Base-by-base conservation (phyloP, 1,139 yeast genomes). In the Kurtzmaniella natalensis region DNA sequence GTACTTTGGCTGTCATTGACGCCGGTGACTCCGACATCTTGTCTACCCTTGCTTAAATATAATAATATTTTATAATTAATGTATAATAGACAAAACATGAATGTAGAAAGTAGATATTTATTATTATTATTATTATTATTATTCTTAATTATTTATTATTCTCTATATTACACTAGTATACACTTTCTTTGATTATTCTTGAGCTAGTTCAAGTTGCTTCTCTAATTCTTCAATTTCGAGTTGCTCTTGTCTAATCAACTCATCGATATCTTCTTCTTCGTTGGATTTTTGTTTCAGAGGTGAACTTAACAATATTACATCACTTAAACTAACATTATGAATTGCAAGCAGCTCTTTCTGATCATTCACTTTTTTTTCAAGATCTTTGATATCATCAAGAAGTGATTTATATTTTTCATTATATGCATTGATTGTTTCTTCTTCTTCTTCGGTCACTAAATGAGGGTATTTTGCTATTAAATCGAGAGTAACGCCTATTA, bases 1-100 rank as follows among this genome's bases (percentile, higher is more conserved):
- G 97, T 78, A 92, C 89, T 61, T 76, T 92, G 64, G 78, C 97
- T 60, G 71, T 94, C 61, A 76, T 89, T 65, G 98, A 94, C 61
- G 96, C 96, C 61, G 99, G 99, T 89, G 99, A 94, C 80, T 92
- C 98, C 59, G 99, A 94, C 75, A 89, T 94, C 75, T 84, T 92
- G 63, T 63, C 84, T 55, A 61, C 77, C 49, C 56, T 68, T 42
- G 38, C 38, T 28, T 32, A 35, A 35, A 16, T 23, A 29, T 30
- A 26, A 5, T 17, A 30, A 11, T 13, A 10, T 20, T 28, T 14
- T 28, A 18, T 28, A 40, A 39, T 40, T 48, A 43, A 39, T 26
- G 29, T 37, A 26, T 16, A 20, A 28, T 35, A 20, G 29, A 33
- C 20, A 14, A 15, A 14, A 15, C 8, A 4, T 19, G 5, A 13